Conservation (phyloP, 2,329 filamentous ascomycete species). For the Meredithiella fracta region DNA sequence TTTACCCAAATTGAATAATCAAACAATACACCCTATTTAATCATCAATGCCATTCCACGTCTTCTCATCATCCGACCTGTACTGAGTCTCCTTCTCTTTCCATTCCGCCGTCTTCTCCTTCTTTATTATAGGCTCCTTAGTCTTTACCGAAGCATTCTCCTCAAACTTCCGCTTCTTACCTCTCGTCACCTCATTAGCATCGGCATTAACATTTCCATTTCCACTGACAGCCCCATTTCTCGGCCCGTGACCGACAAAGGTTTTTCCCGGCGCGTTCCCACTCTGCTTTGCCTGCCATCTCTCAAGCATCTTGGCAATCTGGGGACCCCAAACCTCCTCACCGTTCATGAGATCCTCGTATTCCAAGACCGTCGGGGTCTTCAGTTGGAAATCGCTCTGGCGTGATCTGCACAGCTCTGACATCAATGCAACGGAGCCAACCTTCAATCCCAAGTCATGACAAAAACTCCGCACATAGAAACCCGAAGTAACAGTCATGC, state of each 20-base stretch:
- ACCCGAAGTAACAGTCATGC: slow-evolving; percentile 84
- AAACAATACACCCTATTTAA: slow-evolving; percentile 15
- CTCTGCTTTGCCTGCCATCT: slow-evolving; percentile 22
- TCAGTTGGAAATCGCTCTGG: slow-evolving; percentile 66
- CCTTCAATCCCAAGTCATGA: slow-evolving; percentile 72
- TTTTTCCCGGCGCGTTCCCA: slow-evolving; percentile 8
- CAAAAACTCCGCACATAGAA: slow-evolving; percentile 94
- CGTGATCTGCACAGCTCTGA: slow-evolving; percentile 62
- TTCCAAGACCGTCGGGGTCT: slow-evolving; percentile 55
- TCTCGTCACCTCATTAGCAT: background rate
- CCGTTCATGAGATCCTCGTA: slow-evolving; percentile 61
- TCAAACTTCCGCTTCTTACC: background rate
- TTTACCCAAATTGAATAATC: background rate
- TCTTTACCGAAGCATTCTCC: background rate
- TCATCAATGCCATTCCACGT: slow-evolving; percentile 29
- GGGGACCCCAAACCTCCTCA: slow-evolving; percentile 67
- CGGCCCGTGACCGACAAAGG: background rate
- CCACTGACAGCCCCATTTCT: background rate
- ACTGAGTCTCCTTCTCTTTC: background rate
- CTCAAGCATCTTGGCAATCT: slow-evolving; percentile 37
- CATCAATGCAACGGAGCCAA: slow-evolving; percentile 76
- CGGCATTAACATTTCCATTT: background rate
- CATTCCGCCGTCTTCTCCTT: background rate
- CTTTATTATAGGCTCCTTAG: background rate
- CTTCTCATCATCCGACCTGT: slow-evolving; percentile 23